These are phyloP conservation scores for Hypoxylon subgilvum DNA, from an alignment of 495 filamentous ascomycete species.

Conservation along the genomic window DNA sequence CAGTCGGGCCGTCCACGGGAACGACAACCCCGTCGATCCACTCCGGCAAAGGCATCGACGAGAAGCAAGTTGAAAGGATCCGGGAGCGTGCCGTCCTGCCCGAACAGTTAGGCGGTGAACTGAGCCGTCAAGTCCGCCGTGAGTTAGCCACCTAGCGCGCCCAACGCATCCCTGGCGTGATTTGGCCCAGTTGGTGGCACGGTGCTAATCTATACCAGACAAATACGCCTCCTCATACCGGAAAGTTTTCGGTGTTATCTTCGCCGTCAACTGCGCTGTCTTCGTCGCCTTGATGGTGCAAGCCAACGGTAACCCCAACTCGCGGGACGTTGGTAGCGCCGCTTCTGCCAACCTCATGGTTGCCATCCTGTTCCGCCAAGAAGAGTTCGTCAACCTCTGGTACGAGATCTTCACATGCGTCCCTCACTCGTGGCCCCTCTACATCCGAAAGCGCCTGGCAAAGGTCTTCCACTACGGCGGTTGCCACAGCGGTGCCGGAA, in stretches of 20 bases:
- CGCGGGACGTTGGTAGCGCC: slow-evolving; percentile 45
- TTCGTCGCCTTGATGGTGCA: slow-evolving; percentile 33
- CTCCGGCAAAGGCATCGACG: slow-evolving; percentile 25
- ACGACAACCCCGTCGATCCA: slow-evolving; percentile 35
- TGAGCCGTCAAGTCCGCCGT: slow-evolving; percentile 40
- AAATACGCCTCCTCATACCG: slow-evolving; percentile 43
- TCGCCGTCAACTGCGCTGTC: slow-evolving; percentile 33
- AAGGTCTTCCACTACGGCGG: slow-evolving; percentile 82
- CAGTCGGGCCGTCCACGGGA: slow-evolving; percentile 30
- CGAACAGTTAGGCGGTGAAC: slow-evolving; percentile 32
- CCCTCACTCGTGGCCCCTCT: slow-evolving; percentile 66
- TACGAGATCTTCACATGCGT: slow-evolving; percentile 64
- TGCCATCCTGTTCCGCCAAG: slow-evolving; percentile 69
- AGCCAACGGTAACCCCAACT: slow-evolving; percentile 34
- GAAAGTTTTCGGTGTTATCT: slow-evolving; percentile 41
- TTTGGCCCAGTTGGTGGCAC: neutral
- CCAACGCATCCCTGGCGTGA: too few relatives aligned
- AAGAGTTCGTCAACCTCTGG: slow-evolving; percentile 74
- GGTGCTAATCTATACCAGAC: slow-evolving; percentile 30
- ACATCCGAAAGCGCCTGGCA: slow-evolving; percentile 67
- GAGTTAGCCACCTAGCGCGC: slow-evolving; percentile 5
- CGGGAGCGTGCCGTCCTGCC: slow-evolving; percentile 34
- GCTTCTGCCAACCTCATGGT: slow-evolving; percentile 57
- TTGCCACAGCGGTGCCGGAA: slow-evolving; percentile 73
- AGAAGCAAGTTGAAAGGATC: slow-evolving; percentile 34